Evolutionary conservation across 768 basidiomycete genomes (phyloP).

Genomic region (Collybiopsis confluens): DNA sequence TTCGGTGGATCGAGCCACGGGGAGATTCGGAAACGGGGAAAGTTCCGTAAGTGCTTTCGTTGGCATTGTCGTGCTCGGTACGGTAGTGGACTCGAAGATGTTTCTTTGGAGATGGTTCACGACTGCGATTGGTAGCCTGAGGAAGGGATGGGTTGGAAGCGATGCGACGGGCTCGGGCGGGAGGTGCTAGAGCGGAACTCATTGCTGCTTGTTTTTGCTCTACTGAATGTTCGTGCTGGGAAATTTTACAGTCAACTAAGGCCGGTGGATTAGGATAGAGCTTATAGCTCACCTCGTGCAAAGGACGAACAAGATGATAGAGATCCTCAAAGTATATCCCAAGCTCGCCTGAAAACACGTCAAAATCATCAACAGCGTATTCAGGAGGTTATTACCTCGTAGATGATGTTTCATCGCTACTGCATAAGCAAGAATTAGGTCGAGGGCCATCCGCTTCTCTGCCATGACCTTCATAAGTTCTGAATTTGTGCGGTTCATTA

Average conservation of each 20-base stretch:
- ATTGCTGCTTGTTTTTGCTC: constrained; percentile 7
- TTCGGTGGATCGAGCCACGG: constrained; percentile 1
- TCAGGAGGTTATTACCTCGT: constrained; percentile 23
- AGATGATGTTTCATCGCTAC: constrained; percentile 38
- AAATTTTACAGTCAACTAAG: background rate
- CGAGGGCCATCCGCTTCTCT: constrained; percentile 35
- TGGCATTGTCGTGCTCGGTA: background rate
- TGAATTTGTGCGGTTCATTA: constrained; percentile 17
- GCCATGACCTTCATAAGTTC: constrained; percentile 26
- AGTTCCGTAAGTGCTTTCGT: constrained; percentile 7
- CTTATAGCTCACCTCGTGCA: constrained; percentile 26
- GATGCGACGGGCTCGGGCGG: constrained; percentile 7
- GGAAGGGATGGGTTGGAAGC: constrained; percentile 11
- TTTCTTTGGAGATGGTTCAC: background rate
- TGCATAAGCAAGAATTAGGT: constrained; percentile 22
- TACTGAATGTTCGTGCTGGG: constrained; percentile 9
- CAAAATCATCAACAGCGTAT: background rate
- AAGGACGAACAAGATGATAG: constrained; percentile 30
- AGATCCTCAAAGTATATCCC: constrained; percentile 39
- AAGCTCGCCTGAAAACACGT: constrained; percentile 24
- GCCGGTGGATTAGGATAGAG: background rate
- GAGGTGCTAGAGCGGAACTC: constrained; percentile 1
- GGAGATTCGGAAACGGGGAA: constrained; percentile 6
- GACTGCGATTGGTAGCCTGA: background rate
- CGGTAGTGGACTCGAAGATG: background rate